Conservation (phyloP, 495 filamentous ascomycete genomes). For the Neurospora sp. region DNA sequence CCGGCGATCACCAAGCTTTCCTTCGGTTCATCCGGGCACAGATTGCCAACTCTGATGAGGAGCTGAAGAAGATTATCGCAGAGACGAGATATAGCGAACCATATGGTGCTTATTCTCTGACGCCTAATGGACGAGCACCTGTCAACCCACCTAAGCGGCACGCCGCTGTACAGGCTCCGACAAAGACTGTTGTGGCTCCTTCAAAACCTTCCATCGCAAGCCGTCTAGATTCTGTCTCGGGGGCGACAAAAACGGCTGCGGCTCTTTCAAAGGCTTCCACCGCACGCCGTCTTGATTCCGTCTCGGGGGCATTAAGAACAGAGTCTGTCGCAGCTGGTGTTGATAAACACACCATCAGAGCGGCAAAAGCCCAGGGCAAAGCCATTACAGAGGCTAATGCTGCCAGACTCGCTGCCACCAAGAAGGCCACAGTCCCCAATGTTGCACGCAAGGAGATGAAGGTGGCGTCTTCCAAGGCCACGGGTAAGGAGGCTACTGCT, state of each 20-base stretch:
- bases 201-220: neutral
- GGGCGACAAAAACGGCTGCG: neutral
- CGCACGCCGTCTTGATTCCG: neutral
- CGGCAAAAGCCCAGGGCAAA: neutral
- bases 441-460: neutral
- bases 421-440: neutral
- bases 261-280: neutral
- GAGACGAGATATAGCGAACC: slow-evolving; percentile 25
- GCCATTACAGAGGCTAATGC: neutral
- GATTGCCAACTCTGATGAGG: slow-evolving; percentile 63
- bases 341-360: neutral
- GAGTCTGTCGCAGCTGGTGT: neutral
- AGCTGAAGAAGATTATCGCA: slow-evolving; percentile 63
- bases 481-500: neutral
- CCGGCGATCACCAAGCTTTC: slow-evolving; percentile 29
- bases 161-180: neutral
- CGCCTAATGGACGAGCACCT: neutral
- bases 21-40: slow-evolving; percentile 70
- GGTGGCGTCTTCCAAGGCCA: neutral
- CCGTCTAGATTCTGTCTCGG: neutral
- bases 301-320: neutral
- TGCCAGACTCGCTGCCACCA: neutral
- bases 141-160: neutral
- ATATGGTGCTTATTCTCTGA: neutral
- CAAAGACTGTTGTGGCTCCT: neutral